These are phyloP conservation scores for Cystofilobasidium bisporidii DNA, from an alignment of 768 basidiomycete genomes.

Conservation along the genomic window DNA sequence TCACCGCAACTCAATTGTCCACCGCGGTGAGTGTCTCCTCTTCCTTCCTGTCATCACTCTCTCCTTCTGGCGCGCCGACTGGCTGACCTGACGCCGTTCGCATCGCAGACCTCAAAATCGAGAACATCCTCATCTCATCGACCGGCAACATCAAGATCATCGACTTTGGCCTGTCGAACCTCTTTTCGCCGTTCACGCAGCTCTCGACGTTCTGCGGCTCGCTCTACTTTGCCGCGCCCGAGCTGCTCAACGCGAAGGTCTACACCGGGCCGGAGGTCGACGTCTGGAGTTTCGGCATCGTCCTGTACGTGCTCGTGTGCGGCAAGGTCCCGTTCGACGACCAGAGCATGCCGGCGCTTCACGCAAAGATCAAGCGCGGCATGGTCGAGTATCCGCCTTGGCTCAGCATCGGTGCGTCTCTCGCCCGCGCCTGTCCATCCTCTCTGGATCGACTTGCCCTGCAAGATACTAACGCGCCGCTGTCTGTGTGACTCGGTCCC, in stretches of 20 bases:
- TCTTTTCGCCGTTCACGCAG: conserved; percentile 71
- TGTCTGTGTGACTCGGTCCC: too few species aligned
- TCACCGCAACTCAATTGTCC: conserved; percentile 93
- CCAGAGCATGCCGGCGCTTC: conserved; percentile 96
- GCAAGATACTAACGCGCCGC: too few species aligned
- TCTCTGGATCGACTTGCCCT: too few species aligned
- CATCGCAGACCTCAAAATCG: conserved; percentile 74
- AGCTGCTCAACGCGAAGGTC: conserved; percentile 88
- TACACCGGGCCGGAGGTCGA: conserved; percentile 98
- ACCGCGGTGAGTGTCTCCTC: conserved; percentile 49
- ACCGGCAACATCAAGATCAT: conserved; percentile 99
- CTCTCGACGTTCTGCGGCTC: conserved; percentile 95
- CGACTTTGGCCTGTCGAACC: conserved; percentile 95
- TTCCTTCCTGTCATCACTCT: not conserved
- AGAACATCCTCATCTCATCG: conserved; percentile 97
- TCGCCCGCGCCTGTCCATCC: too few species aligned
- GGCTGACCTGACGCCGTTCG: not conserved
- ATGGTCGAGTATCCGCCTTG: conserved; percentile 95
- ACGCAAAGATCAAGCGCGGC: conserved; percentile 97
- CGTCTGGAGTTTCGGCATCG: conserved; percentile 98
- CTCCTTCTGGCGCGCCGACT: not conserved
- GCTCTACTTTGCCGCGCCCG: conserved; percentile 95
- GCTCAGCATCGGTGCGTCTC: conserved; percentile 71
- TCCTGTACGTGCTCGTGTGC: conserved; percentile 92
- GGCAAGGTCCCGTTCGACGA: conserved; percentile 99